These are phyloP conservation scores for Pseudogymnoascus verrucosus DNA, from an alignment of 2,329 filamentous ascomycete genomes.

Conservation along the genomic window DNA sequence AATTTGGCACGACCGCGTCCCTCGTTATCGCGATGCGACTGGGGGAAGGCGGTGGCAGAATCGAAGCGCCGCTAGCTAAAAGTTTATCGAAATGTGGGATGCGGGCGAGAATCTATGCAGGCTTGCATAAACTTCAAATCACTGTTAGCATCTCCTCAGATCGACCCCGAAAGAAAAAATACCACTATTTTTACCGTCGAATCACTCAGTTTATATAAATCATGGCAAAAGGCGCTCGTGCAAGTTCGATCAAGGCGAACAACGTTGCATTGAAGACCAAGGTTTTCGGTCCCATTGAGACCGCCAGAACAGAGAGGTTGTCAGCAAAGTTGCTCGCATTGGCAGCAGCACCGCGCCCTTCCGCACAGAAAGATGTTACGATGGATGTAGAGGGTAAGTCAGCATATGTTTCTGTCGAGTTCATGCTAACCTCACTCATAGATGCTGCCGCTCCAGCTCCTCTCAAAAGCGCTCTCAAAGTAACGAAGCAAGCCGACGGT, in stretches of 20 bases:
- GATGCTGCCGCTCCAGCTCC: not conserved
- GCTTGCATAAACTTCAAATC: slow-evolving; percentile 4
- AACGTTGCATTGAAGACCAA: slow-evolving; percentile 69
- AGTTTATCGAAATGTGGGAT: slow-evolving; percentile 10
- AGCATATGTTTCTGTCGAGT: not conserved
- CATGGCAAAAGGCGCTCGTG: slow-evolving; percentile 84
- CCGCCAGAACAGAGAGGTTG: slow-evolving; percentile 71
- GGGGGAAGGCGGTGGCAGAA: slow-evolving; percentile 10
- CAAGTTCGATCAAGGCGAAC: slow-evolving; percentile 75
- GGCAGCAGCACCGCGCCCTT: slow-evolving; percentile 65
- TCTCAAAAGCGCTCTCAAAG: slow-evolving; percentile 13
- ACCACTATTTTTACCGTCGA: not conserved
- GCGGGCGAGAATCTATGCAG: slow-evolving; percentile 9
- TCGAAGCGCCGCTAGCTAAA: slow-evolving; percentile 2
- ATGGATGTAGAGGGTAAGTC: slow-evolving; percentile 35
- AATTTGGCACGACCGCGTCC: slow-evolving; percentile 5
- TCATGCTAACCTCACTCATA: not conserved
- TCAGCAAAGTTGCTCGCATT: slow-evolving; percentile 79
- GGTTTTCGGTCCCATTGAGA: slow-evolving; percentile 77
- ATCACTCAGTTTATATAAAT: slow-evolving; percentile 22
- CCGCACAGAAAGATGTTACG: slow-evolving; percentile 39
- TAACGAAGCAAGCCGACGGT: slow-evolving; percentile 22
- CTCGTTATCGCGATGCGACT: slow-evolving; percentile 9
- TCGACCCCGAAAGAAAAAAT: not conserved
- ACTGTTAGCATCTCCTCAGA: not conserved